A percentile compares a stretch with the other conserved stretches of the same genome.
These are phyloP conservation scores for Chrysoporthe cubensis DNA, from an alignment of 2,329 filamentous ascomycete species.

Conservation along the genomic window DNA sequence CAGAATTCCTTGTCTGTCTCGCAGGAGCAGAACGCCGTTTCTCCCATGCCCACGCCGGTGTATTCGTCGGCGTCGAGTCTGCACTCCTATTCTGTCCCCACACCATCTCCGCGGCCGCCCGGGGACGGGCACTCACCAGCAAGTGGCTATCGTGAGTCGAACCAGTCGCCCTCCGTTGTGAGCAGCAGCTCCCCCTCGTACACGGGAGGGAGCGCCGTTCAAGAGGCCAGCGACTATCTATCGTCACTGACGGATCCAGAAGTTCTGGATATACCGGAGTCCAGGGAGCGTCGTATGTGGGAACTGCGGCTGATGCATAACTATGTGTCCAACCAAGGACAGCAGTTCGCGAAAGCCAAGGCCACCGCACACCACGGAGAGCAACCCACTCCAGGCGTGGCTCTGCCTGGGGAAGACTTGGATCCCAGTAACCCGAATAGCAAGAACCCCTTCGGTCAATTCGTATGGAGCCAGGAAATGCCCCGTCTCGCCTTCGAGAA, in stretches of 20 bases:
- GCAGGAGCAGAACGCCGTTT: slow-evolving; percentile 7
- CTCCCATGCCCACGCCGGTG: neutral
- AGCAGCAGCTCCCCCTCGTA: slow-evolving; percentile 17
- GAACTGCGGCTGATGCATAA: slow-evolving; percentile 44
- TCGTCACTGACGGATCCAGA: slow-evolving; percentile 25
- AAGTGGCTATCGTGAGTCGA: neutral
- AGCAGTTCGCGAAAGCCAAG: slow-evolving; percentile 33
- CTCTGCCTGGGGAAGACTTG: slow-evolving; percentile 3
- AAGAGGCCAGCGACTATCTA: slow-evolving; percentile 32
- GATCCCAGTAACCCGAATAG: slow-evolving; percentile 1
- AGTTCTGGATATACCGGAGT: slow-evolving; percentile 39
- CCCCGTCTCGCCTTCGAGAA: slow-evolving; percentile 40
- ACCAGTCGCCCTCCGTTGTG: slow-evolving; percentile 12
- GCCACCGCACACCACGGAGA: slow-evolving; percentile 22
- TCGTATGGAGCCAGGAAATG: slow-evolving; percentile 40
- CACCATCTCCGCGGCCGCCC: slow-evolving; percentile 7
- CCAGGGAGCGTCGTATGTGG: slow-evolving; percentile 41
- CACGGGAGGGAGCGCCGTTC: slow-evolving; percentile 6
- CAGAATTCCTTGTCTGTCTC: slow-evolving; percentile 5
- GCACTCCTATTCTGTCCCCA: slow-evolving; percentile 3
- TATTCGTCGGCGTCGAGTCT: slow-evolving; percentile 1
- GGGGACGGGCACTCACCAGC: slow-evolving; percentile 5
- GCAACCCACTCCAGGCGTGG: slow-evolving; percentile 25
- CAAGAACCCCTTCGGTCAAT: slow-evolving; percentile 3
- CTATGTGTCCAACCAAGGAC: slow-evolving; percentile 38